Conservation (phyloP, 2,329 filamentous ascomycete genomes). For the Beauveria scarabaeidicola region DNA sequence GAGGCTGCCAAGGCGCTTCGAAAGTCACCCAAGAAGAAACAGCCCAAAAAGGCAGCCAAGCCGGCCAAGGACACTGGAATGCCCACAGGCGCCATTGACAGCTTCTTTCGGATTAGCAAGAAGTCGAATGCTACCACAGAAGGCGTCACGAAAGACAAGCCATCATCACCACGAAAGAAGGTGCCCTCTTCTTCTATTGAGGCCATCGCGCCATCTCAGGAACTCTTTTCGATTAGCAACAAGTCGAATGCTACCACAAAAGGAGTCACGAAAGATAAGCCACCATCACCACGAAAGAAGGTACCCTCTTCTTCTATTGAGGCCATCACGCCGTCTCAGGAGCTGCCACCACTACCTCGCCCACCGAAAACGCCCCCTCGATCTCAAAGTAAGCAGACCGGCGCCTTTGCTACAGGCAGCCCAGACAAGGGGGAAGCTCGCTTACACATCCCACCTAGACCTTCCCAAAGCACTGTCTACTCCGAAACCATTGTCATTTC, state of each 20-base stretch:
- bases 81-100: conserved; percentile 28
- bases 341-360: conserved; percentile 7
- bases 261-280: conserved; percentile 9
- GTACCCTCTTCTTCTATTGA: not conserved
- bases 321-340: not conserved
- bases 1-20: conserved; percentile 16
- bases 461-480: not conserved
- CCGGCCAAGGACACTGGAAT: not conserved
- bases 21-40: conserved; percentile 20
- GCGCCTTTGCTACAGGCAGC: conserved; percentile 17
- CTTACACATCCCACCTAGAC: conserved; percentile 11
- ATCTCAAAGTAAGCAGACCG: conserved; percentile 29
- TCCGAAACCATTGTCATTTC: conserved; percentile 10
- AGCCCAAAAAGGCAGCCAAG: conserved; percentile 13
- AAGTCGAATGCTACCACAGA: conserved; percentile 11
- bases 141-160: conserved; percentile 9
- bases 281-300: conserved; percentile 3
- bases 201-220: not conserved
- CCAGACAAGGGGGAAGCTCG: conserved; percentile 4
- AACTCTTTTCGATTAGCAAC: not conserved
- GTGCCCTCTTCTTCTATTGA: not conserved
- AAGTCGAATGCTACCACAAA: conserved; percentile 11
- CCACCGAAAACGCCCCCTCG: conserved; percentile 19
- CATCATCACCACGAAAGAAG: conserved; percentile 1
- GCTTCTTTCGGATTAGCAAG: conserved; percentile 35